Base-by-base conservation (phyloP, 2,329 filamentous ascomycete species). In the Hypoxylon rubiginosum region DNA sequence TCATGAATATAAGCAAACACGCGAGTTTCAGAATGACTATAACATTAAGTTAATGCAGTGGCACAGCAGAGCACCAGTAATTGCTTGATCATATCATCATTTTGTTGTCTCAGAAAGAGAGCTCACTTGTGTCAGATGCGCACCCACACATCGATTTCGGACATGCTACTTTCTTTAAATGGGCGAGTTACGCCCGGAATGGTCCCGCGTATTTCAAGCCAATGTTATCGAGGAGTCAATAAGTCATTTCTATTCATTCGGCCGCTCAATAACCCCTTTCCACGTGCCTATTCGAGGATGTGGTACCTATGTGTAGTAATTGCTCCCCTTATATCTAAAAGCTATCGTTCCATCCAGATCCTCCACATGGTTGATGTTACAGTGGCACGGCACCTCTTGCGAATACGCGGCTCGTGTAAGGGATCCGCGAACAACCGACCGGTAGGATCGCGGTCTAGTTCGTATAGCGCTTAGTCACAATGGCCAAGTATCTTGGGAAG, bases 311-410 rank as follows among this genome's bases (percentile, higher is more conserved):
- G 46, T 28, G 21, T 3, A 53, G 19, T 53, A 28, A 39, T 26
- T 53, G 19, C 49, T 51, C n/a, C 49, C 28, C 21, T 8, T 26
- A 19, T 36, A 36, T 19, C 49, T 51, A 28, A 28, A 51, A 50
- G 17, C 30, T 34, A 11, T 15, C 30, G 28, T 34, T 50, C 26
- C 48, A 34, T 32, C n/a, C 28, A 17, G 48, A 24, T n/a, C 24
- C 7, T 49, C 21, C 26, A 30, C 24, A 36, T 36, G 30, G 30
- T 9, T 32, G 17, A 39, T 52, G 17, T 15, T 52, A 52, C 50
- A 17, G 32, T 52, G 39, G 19, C 19, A 52, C 11, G 30, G 17
- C 21, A 26, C 32, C 28, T 45, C 41, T 45, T 24, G 15, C 19
- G 41, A 45, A 19, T 30, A 28, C 21, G 5, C 28, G 30, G 17